phyloP scores from a whole-genome alignment of 345 rosid genomes.

The Dimocarpus longan region DNA sequence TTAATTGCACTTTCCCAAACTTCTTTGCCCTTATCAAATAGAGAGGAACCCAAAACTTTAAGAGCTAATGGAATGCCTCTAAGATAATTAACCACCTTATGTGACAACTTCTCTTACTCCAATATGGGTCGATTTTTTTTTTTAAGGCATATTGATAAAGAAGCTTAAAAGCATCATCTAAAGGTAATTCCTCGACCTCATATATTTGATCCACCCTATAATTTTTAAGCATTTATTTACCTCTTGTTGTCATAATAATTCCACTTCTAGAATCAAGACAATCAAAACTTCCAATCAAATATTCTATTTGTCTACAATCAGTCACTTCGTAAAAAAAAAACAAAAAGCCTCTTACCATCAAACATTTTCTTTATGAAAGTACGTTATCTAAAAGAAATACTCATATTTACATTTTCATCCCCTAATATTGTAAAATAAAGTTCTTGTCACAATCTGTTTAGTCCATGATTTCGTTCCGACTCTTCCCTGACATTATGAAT shows the following conservation, averaged over 20 bases:
- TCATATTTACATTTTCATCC: not conserved
- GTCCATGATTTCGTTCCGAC: not conserved
- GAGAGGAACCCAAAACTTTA: no score
- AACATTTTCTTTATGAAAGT: not conserved
- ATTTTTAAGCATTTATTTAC: not conserved
- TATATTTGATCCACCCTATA: not conserved
- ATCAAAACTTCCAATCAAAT: conserved; percentile 10
- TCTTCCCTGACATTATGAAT: not conserved
- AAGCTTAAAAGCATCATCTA: conserved; percentile 34
- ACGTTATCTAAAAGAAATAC: not conserved
- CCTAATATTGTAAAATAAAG: not conserved
- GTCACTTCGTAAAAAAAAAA: conserved; percentile 26
- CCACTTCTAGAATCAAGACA: conserved; percentile 20
- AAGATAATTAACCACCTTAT: conserved; percentile 32
- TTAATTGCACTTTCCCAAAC: conserved; percentile 36
- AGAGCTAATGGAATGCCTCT: conserved; percentile 51
- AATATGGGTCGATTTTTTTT: not conserved
- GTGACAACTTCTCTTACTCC: conserved; percentile 23
- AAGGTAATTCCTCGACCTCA: not conserved
- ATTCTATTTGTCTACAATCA: conserved; percentile 13
- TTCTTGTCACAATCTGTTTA: not conserved
- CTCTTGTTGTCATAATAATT: conserved; percentile 15
- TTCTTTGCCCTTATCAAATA: no score
- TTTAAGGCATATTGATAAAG: conserved; percentile 31
- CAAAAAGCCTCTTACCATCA: conserved; percentile 12